Evolutionary conservation across 345 rosid species (phyloP).

Genomic region (Moringa oleifera): DNA sequence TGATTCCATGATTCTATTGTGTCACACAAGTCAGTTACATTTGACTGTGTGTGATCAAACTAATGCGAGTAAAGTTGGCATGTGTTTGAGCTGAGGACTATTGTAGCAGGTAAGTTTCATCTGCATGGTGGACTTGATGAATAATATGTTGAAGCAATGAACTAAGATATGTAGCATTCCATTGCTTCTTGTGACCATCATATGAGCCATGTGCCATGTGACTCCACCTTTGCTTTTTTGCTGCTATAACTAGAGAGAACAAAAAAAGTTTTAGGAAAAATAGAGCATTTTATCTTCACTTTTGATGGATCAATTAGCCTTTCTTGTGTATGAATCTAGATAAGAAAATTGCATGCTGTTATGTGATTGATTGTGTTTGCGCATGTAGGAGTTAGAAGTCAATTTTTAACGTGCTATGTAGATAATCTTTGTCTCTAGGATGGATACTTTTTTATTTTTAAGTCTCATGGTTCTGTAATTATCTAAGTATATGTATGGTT

Average conservation of each 20-base stretch:
- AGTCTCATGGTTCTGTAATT: no score
- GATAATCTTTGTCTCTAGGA: neutral
- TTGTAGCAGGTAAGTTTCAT: conserved; percentile 5
- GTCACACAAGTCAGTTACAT: neutral
- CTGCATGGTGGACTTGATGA: neutral
- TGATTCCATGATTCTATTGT: no score
- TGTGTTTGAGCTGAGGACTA: neutral
- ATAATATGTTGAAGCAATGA: neutral
- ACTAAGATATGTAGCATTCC: neutral
- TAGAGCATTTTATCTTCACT: neutral
- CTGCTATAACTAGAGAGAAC: neutral
- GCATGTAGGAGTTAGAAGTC: neutral
- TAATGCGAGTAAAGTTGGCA: neutral
- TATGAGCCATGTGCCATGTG: neutral
- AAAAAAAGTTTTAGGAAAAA: neutral
- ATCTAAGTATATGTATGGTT: neutral
- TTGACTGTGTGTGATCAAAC: no score
- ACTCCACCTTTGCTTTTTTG: conserved; percentile 1
- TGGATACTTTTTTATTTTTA: no score
- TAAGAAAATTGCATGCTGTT: neutral
- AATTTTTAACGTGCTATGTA: no score
- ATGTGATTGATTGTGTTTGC: neutral
- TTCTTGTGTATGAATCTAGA: neutral
- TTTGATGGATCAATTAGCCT: neutral
- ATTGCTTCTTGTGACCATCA: neutral